Percentiles rank a stretch among this genome's conserved stretches.
These are phyloP conservation scores for Xylaria grammica DNA, from an alignment of 495 filamentous ascomycete genomes.

Conservation along the genomic window DNA sequence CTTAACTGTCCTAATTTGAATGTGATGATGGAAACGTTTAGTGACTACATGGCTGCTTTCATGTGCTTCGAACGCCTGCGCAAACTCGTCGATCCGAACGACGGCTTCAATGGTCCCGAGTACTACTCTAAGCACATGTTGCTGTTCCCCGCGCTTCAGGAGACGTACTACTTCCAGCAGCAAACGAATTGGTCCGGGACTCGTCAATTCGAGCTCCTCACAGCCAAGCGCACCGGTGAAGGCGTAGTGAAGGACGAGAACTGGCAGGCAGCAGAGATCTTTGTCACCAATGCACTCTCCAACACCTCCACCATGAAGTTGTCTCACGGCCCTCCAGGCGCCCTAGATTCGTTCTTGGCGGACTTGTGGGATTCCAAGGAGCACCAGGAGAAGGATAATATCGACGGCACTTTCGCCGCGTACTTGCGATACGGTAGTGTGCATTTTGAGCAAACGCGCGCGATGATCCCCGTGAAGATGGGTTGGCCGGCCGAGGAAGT, in stretches of 20 bases:
- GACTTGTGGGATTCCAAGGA: constrained; percentile 39
- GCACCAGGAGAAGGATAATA: constrained; percentile 36
- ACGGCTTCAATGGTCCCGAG: constrained; percentile 38
- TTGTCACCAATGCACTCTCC: constrained; percentile 34
- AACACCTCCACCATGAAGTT: constrained; percentile 39
- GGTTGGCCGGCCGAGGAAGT: constrained; percentile 33
- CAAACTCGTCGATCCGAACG: constrained; percentile 36
- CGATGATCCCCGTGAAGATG: constrained; percentile 30
- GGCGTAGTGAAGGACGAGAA: constrained; percentile 29
- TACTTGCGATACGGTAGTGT: constrained; percentile 44
- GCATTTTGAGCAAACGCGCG: constrained; percentile 40
- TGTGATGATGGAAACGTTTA: constrained; percentile 31
- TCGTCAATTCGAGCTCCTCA: constrained; percentile 35
- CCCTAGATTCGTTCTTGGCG: constrained; percentile 33
- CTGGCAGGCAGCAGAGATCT: constrained; percentile 34
- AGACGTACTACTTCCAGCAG: constrained; percentile 33
- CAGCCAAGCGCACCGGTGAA: constrained; percentile 26
- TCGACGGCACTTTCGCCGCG: constrained; percentile 42
- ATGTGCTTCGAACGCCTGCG: constrained; percentile 38
- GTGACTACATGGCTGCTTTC: constrained; percentile 36
- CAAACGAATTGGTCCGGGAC: constrained; percentile 33
- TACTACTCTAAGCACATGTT: constrained; percentile 36
- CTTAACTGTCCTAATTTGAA: constrained; percentile 30
- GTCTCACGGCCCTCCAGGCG: constrained; percentile 33
- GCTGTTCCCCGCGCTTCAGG: constrained; percentile 27